phyloP scores from a whole-genome alignment of 257 asterid species.

The Misopates orontium region DNA sequence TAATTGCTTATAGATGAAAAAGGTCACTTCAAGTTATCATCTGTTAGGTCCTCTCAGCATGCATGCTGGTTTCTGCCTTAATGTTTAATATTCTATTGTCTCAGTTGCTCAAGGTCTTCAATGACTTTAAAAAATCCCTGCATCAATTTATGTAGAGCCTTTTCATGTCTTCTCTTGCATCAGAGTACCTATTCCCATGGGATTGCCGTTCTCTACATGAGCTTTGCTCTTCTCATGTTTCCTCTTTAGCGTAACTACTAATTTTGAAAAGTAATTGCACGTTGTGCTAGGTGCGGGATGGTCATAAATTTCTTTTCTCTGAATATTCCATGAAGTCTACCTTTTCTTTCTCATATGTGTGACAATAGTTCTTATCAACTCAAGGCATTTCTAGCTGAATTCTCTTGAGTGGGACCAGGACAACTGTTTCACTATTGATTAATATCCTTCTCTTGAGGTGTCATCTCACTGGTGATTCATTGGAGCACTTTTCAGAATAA shows the following conservation, averaged over 20 bases:
- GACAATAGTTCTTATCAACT: too few relatives aligned
- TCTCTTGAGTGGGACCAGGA: too few relatives aligned
- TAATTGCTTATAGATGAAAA: constrained; percentile 1
- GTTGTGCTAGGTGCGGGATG: background rate
- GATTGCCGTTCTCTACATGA: background rate
- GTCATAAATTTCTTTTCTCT: background rate
- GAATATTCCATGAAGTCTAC: background rate
- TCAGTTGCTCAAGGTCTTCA: constrained; percentile 6
- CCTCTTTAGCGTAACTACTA: background rate
- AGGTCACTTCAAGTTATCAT: constrained; percentile 1
- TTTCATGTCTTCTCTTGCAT: background rate
- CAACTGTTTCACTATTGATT: too few relatives aligned
- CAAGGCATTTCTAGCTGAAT: too few relatives aligned
- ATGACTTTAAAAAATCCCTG: background rate
- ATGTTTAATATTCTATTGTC: background rate
- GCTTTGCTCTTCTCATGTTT: background rate
- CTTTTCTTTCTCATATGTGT: too few relatives aligned
- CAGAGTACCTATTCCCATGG: background rate
- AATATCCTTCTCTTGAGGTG: too few relatives aligned
- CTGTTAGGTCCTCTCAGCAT: background rate
- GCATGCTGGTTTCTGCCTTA: background rate
- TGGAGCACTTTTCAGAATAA: too few relatives aligned
- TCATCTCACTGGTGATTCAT: too few relatives aligned
- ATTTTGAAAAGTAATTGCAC: background rate
- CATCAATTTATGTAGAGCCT: background rate